A percentile compares a stretch with the other conserved stretches of the same genome.
These are phyloP conservation scores for Hygrocybe punicea DNA, from an alignment of 768 basidiomycete species.

Conservation along the genomic window DNA sequence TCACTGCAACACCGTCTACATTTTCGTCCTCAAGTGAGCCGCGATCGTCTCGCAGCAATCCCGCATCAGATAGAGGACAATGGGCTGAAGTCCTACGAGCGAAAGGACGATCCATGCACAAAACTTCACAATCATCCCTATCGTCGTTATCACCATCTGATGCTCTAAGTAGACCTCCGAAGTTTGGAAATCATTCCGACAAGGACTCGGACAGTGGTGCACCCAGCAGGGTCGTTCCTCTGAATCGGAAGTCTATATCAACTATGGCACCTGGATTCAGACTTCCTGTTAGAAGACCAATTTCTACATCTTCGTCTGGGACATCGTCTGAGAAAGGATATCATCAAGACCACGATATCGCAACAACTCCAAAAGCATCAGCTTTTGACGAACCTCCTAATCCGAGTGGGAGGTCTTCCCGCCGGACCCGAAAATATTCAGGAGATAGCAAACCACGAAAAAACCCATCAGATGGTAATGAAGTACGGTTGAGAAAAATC, in stretches of 20 bases:
- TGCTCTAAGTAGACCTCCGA: slow-evolving; percentile 32
- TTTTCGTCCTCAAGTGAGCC: slow-evolving; percentile 16
- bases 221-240: slow-evolving; percentile 54
- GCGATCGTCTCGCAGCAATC: slow-evolving; percentile 36
- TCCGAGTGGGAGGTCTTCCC: slow-evolving; percentile 28
- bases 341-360: slow-evolving; percentile 48
- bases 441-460: slow-evolving; percentile 33
- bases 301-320: slow-evolving; percentile 40
- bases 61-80: slow-evolving; percentile 35
- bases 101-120: slow-evolving; percentile 40
- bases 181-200: slow-evolving; percentile 42
- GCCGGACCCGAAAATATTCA: slow-evolving; percentile 42
- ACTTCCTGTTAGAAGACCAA: slow-evolving; percentile 35
- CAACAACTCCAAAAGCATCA: slow-evolving; percentile 55
- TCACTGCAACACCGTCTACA: slow-evolving; percentile 31
- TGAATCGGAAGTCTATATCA: slow-evolving; percentile 67
- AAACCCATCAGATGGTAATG: slow-evolving; percentile 31
- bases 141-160: slow-evolving; percentile 64
- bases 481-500: slow-evolving; percentile 43
- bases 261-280: slow-evolving; percentile 63
- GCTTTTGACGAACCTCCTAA: slow-evolving; percentile 43
- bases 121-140: slow-evolving; percentile 59
- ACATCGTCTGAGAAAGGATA: slow-evolving; percentile 44
- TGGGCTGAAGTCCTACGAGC: slow-evolving; percentile 50
- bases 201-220: slow-evolving; percentile 52